Evolutionary conservation across 2,329 filamentous ascomycete species (phyloP), one percentile per base, ranked within the genome.

Genomic region (Xylaria polymorpha): DNA sequence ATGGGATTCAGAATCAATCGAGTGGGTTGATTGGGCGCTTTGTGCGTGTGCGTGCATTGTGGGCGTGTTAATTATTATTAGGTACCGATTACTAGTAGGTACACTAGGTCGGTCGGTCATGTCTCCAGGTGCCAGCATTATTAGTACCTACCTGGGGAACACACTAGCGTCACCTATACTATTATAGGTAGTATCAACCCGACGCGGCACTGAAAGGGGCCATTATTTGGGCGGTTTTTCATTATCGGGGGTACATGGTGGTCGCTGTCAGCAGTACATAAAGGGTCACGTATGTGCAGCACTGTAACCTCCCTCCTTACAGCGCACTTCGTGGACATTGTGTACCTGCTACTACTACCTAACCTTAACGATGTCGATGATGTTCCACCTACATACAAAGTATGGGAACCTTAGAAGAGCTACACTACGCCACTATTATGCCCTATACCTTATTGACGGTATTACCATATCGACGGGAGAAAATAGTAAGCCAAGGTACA

Each of bases 401-500:
- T 32, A 51, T 51, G 29, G 25, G 29, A 35, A 15, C 14, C 12
- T 44, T 15, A 10, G 41, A 46, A 22, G 43, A 4, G 22, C 25
- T 32, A 48, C 9, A 22, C 18, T 50, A 25, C 12, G 29, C 25
- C 35, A 53, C 29, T 44, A 20, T 4, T 8, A 32, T 35, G 37
- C 51, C 29, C 18, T 44, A 14, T 22, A 15, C 18, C 18, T 35
- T 39, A 55, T 32, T n/a, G n/a, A 44, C 14, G 32, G 48, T 22
- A 51, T 41, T 50, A 35, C 22, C 44, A 44, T 51, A 64, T 51
- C 35, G 22, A 43, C 58, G 44, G 12, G 41, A 46, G 41, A 37
- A 62, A 57, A 63, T 55, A 67, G 59, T 67, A 67, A 67, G 59
- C 64, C 59, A 57, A 9, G 7, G 35, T 18, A 39, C 37, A 20